A percentile compares a stretch with the other conserved stretches of the same genome.
Conservation (phyloP, 2,329 filamentous ascomycete species). For the Lachnellula occidentalis region DNA sequence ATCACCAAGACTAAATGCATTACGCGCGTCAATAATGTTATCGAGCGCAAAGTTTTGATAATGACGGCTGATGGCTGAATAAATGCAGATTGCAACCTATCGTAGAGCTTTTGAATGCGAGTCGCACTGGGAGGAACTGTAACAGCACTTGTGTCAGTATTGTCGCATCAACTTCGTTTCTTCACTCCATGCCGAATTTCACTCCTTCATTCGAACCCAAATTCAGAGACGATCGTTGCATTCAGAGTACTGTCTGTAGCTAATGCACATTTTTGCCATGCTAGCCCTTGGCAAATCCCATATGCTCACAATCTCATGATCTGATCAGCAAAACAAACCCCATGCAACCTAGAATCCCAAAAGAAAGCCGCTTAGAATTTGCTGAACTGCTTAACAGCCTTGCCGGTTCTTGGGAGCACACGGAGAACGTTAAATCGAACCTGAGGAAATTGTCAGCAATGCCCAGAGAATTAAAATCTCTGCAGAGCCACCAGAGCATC, state of each 20-base stretch:
- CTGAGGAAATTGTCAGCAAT: constrained; percentile 40
- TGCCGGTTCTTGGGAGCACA: constrained; percentile 94
- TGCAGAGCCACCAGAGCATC: too few species aligned
- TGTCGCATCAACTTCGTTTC: too few species aligned
- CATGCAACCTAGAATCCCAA: constrained; percentile 30
- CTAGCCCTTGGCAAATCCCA: constrained; percentile 21
- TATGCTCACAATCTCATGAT: constrained; percentile 28
- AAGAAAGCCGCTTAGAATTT: constrained; percentile 74
- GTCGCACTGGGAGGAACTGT: too few species aligned
- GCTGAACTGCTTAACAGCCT: constrained; percentile 94
- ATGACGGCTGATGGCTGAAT: too few species aligned
- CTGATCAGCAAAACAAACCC: constrained; percentile 30
- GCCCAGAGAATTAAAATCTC: background rate
- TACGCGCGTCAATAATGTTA: too few species aligned
- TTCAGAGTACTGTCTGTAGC: constrained; percentile 26
- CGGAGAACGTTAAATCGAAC: constrained; percentile 99
- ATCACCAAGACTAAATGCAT: too few species aligned
- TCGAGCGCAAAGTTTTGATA: too few species aligned
- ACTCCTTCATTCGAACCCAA: background rate
- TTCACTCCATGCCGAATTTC: background rate
- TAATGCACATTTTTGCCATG: constrained; percentile 29
- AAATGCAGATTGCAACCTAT: too few species aligned
- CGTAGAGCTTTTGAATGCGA: too few species aligned
- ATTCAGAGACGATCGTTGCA: constrained; percentile 25
- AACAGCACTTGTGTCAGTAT: too few species aligned